Evolutionary conservation across 257 asterid species (phyloP).

Genomic region (Jacaranda copaia): DNA sequence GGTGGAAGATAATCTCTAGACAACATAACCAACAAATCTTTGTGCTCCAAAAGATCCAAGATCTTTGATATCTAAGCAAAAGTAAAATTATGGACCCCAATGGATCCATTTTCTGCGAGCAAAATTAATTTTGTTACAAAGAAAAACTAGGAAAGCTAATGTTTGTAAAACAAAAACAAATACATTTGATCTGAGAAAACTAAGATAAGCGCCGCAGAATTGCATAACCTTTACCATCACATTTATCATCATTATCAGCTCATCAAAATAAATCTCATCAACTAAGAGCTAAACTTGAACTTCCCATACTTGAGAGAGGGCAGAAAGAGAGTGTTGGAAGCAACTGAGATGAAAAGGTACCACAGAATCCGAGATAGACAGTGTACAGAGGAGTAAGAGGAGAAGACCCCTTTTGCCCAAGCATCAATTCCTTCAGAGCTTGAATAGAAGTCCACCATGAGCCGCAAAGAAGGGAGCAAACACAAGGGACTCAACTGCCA

Average conservation of each 20-base stretch:
- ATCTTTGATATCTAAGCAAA: not conserved
- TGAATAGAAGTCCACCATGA: conserved; percentile 68
- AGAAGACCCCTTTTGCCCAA: not conserved
- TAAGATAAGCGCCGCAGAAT: conserved; percentile 3
- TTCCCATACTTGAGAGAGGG: not conserved
- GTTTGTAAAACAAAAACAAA: conserved; percentile 30
- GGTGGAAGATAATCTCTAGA: not conserved
- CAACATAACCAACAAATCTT: not conserved
- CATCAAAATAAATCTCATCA: conserved; percentile 36
- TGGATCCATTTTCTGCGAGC: conserved; percentile 17
- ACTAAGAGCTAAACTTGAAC: conserved; percentile 31
- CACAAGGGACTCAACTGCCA: conserved; percentile 81
- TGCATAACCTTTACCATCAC: conserved; percentile 17
- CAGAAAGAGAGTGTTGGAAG: not conserved
- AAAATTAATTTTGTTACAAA: conserved; percentile 34
- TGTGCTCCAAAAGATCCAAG: not conserved
- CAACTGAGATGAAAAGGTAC: conserved; percentile 1
- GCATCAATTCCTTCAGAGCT: conserved; percentile 28
- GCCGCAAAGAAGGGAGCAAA: conserved; percentile 80
- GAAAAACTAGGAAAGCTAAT: conserved; percentile 23
- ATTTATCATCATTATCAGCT: conserved; percentile 36
- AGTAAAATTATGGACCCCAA: conserved; percentile 17
- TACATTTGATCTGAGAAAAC: conserved; percentile 22
- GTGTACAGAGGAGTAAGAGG: not conserved
- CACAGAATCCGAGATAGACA: not conserved